These are phyloP conservation scores for Triticum dicoccoides DNA, from an alignment of 176 grass and related monocot genomes.

Conservation along the genomic window DNA sequence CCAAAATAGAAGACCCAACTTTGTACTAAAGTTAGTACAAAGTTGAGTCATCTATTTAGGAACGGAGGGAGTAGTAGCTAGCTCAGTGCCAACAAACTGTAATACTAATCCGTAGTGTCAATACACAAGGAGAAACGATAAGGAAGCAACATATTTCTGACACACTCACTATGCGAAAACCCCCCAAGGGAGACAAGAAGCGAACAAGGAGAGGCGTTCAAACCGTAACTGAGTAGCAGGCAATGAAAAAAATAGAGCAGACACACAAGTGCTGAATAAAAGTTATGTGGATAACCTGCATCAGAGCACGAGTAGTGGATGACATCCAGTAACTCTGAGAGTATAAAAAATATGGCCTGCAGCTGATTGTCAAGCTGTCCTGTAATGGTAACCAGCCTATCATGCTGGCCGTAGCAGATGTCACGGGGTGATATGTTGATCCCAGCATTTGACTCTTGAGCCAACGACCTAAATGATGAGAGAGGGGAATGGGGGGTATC, in stretches of 20 bases:
- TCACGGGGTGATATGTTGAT: neutral
- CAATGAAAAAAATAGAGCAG: neutral
- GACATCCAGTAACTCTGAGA: neutral
- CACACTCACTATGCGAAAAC: too few relatives aligned
- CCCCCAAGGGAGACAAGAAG: neutral
- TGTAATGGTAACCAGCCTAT: conserved; percentile 1
- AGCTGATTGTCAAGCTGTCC: neutral
- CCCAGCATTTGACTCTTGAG: neutral
- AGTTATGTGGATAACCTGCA: neutral
- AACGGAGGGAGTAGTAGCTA: too few relatives aligned
- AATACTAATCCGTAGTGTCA: neutral
- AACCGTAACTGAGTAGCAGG: neutral
- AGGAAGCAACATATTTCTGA: neutral
- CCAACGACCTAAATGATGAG: neutral
- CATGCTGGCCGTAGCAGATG: neutral
- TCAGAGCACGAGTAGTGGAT: neutral
- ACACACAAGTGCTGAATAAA: neutral
- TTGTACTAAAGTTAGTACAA: too few relatives aligned
- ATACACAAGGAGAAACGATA: neutral
- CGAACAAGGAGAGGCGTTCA: neutral
- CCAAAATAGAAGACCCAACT: too few relatives aligned
- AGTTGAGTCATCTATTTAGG: too few relatives aligned
- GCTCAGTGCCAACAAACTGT: neutral
- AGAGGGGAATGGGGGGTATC: neutral
- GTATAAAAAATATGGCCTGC: neutral